These are phyloP conservation scores for Themeda triandra DNA, from an alignment of 176 grass and related monocot genomes.

Conservation along the genomic window DNA sequence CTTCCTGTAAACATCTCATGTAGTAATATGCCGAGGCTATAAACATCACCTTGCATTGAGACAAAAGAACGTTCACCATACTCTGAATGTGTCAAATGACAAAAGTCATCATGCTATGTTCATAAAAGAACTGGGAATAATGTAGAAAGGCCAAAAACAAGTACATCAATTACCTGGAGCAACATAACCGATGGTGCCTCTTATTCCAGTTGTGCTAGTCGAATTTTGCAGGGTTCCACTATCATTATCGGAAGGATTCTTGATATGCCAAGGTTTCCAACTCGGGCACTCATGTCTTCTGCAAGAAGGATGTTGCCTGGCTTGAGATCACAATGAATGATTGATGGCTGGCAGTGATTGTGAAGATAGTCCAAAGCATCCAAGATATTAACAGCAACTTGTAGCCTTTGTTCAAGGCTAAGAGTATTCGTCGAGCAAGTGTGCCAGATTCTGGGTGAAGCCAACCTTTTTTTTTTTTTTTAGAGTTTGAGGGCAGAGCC, in stretches of 20 bases:
- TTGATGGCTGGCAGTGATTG: not conserved
- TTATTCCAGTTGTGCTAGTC: constrained; percentile 17
- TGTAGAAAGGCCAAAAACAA: no score
- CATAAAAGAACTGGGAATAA: not conserved
- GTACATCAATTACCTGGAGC: constrained; percentile 24
- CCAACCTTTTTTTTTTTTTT: no score
- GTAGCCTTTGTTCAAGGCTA: not conserved
- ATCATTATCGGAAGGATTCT: constrained; percentile 20
- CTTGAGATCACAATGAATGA: constrained; percentile 51
- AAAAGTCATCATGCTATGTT: not conserved
- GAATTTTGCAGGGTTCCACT: not conserved
- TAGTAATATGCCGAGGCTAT: no score
- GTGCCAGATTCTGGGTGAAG: not conserved
- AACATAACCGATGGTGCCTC: constrained; percentile 48
- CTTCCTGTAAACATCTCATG: no score
- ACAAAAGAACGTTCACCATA: constrained; percentile 9
- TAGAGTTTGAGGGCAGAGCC: no score
- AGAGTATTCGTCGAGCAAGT: not conserved
- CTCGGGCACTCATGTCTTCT: constrained; percentile 40
- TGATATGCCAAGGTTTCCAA: constrained; percentile 48
- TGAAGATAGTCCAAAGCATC: constrained; percentile 24
- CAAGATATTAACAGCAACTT: not conserved
- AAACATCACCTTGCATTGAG: no score
- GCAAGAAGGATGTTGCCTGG: constrained; percentile 55
- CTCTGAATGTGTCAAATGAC: not conserved